phyloP scores from a whole-genome alignment of 495 filamentous ascomycete genomes.

The Talaromyces ruber region DNA sequence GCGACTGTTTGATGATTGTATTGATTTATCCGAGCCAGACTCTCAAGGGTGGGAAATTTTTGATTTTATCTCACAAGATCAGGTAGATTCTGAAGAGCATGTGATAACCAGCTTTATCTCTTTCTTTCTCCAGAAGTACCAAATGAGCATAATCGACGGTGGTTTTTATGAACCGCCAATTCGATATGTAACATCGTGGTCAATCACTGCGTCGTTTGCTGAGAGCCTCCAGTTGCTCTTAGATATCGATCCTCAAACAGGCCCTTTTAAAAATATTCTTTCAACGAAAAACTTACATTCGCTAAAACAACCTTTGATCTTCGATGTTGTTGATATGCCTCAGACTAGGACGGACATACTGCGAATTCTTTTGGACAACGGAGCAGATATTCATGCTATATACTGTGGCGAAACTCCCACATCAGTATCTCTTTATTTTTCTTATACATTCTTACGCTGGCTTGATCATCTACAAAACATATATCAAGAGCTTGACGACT shows the following conservation, averaged over 20 bases:
- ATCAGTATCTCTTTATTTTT: background rate
- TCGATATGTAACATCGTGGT: background rate
- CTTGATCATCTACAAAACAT: too few relatives aligned
- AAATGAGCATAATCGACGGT: too few relatives aligned
- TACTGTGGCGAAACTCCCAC: background rate
- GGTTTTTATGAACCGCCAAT: background rate
- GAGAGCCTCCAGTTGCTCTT: background rate
- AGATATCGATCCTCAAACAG: background rate
- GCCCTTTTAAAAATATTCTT: too few relatives aligned
- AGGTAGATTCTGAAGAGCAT: background rate
- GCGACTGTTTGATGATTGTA: conserved; percentile 4
- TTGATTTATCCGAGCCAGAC: background rate
- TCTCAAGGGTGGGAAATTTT: background rate
- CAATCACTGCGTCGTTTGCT: background rate
- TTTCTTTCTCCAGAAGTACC: background rate
- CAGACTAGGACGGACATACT: background rate
- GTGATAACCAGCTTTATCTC: background rate
- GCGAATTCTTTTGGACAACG: background rate
- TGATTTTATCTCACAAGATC: background rate
- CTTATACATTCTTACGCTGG: background rate
- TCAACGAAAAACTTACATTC: too few relatives aligned
- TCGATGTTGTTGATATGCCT: background rate
- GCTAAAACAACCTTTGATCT: background rate
- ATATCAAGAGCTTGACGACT: background rate
- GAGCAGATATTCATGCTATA: background rate